Evolutionary conservation across 2,329 filamentous ascomycete species (phyloP).

Genomic region (Aspergillus pseudoterreus): DNA sequence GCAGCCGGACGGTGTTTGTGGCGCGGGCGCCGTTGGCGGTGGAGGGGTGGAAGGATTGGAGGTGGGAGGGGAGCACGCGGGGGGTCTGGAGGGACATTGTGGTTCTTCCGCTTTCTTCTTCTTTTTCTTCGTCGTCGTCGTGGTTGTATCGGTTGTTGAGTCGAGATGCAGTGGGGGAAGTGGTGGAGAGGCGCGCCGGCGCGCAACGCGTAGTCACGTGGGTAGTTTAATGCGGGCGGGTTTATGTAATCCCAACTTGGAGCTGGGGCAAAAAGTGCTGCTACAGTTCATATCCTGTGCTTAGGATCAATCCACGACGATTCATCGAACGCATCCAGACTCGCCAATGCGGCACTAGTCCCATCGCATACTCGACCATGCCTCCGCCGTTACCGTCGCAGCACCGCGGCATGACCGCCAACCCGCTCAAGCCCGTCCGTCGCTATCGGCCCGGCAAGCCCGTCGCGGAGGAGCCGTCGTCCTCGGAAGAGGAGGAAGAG

Average conservation of each 20-base stretch:
- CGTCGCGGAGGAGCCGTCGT: constrained; percentile 45
- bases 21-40: constrained; percentile 27
- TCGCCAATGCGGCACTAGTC: neutral
- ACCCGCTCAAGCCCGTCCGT: constrained; percentile 67
- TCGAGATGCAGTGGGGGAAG: neutral
- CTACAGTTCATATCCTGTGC: neutral
- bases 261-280: neutral
- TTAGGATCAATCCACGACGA: neutral
- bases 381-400: constrained; percentile 42
- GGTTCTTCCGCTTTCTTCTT: neutral
- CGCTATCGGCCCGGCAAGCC: constrained; percentile 85
- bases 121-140: neutral
- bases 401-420: constrained; percentile 78
- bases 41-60: constrained; percentile 67
- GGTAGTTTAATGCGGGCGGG: neutral
- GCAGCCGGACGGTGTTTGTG: constrained; percentile 70
- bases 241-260: neutral
- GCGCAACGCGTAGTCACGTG: constrained; percentile 21
- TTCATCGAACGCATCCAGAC: neutral
- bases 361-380: constrained; percentile 24
- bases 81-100: constrained; percentile 72
- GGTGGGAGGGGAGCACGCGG: constrained; percentile 75
- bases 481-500: constrained; percentile 51
- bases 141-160: neutral
- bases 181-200: constrained; percentile 1